These are phyloP conservation scores for Corymbia calophylla DNA, from an alignment of 441 rosid genomes.

Conservation along the genomic window DNA sequence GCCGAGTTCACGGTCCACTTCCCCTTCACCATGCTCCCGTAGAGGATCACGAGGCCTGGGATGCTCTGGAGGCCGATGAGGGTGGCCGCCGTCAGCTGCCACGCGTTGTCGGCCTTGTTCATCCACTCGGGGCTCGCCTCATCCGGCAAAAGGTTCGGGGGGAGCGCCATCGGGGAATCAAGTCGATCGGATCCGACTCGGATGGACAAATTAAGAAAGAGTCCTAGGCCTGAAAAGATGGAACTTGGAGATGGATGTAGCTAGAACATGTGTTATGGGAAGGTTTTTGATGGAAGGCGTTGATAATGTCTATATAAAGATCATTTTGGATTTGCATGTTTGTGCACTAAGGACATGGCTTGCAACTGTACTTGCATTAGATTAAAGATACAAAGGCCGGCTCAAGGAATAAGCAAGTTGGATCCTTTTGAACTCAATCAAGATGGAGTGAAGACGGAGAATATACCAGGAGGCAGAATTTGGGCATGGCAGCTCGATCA, in stretches of 20 bases:
- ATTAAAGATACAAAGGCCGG: not conserved
- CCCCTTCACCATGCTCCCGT: not conserved
- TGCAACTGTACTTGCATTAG: not conserved
- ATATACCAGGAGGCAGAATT: not conserved
- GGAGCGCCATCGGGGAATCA: not conserved
- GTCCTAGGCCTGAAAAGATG: not conserved
- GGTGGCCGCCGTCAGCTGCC: not conserved
- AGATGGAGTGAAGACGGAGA: not conserved
- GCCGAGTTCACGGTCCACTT: not conserved
- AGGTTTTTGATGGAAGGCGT: not conserved
- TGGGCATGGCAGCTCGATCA: not conserved
- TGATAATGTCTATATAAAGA: not conserved
- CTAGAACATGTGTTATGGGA: not conserved
- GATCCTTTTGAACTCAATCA: not conserved
- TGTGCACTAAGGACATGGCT: not conserved
- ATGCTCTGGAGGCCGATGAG: not conserved
- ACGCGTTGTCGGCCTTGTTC: not conserved
- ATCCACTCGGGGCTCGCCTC: not conserved
- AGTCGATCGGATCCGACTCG: rapidly evolving
- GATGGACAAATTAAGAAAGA: not conserved
- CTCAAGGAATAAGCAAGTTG: not conserved
- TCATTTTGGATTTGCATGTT: not conserved
- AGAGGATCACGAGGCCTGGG: not conserved
- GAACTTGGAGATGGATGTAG: not conserved
- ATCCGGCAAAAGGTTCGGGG: not conserved